These are phyloP conservation scores for Pseudocercospora pini-densiflorae DNA, from an alignment of 2,329 filamentous ascomycete species.

Conservation along the genomic window DNA sequence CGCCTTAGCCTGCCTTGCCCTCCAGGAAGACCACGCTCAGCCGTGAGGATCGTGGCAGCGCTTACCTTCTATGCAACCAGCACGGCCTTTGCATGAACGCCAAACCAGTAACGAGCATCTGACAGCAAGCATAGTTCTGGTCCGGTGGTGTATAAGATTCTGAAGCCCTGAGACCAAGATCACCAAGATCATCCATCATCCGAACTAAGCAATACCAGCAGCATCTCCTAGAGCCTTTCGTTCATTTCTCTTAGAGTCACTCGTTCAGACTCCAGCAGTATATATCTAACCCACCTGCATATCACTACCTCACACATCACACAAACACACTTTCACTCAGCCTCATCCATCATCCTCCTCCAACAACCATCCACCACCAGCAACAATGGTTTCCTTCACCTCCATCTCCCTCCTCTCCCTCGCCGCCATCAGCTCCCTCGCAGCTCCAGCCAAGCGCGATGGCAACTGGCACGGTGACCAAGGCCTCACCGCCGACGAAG, in stretches of 20 bases:
- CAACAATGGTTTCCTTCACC: slow-evolving; percentile 14
- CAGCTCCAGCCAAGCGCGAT: slow-evolving; percentile 14
- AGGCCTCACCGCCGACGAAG: slow-evolving; percentile 33
- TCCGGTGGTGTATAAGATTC: slow-evolving; percentile 10
- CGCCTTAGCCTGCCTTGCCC: slow-evolving; percentile 4
- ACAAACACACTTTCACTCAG: slow-evolving; percentile 1
- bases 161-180: slow-evolving; percentile 10
- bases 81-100: background rate
- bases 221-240: slow-evolving; percentile 14
- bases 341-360: background rate
- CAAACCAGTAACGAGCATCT: background rate
- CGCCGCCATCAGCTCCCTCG: slow-evolving; percentile 9
- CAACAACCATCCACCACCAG: slow-evolving; percentile 1
- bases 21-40: slow-evolving; percentile 5
- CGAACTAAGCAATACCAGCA: slow-evolving; percentile 6
- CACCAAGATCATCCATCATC: slow-evolving; percentile 14
- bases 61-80: background rate
- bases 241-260: slow-evolving; percentile 18
- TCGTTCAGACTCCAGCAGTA: slow-evolving; percentile 13
- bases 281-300: slow-evolving; percentile 10
- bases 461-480: slow-evolving; percentile 3
- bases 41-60: slow-evolving; percentile 6
- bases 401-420: slow-evolving; percentile 9
- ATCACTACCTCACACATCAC: background rate
- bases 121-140: background rate